These are phyloP conservation scores for Anisodus tanguticus DNA, from an alignment of 257 asterid genomes.

Conservation along the genomic window DNA sequence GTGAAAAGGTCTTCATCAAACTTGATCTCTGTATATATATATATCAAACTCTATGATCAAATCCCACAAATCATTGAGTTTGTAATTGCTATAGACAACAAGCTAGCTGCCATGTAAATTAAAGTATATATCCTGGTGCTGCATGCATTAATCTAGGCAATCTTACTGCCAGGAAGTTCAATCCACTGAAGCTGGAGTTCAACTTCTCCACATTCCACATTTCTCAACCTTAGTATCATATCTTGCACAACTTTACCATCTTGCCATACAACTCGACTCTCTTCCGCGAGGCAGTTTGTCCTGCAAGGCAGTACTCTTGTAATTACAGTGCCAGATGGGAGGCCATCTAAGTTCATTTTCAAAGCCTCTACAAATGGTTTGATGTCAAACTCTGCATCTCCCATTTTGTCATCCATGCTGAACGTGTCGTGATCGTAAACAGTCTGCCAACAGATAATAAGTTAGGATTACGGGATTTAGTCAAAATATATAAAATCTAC, in stretches of 20 bases:
- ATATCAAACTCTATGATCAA: neutral
- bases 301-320: slow-evolving; percentile 43
- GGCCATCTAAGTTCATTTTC: slow-evolving; percentile 42
- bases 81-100: neutral
- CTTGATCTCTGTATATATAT: neutral
- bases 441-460: slow-evolving; percentile 39
- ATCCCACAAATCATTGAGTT: neutral
- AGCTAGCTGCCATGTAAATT: neutral
- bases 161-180: slow-evolving; percentile 49
- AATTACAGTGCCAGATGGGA: slow-evolving; percentile 50
- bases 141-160: slow-evolving; percentile 30
- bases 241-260: slow-evolving; percentile 48
- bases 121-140: neutral
- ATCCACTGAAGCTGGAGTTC: slow-evolving; percentile 59
- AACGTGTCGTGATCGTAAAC: slow-evolving; percentile 60
- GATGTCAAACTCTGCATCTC: slow-evolving; percentile 56
- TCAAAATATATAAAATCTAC: no score
- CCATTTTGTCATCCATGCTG: slow-evolving; percentile 60
- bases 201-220: slow-evolving; percentile 57
- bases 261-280: slow-evolving; percentile 44
- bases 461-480: no score
- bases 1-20: slow-evolving; percentile 4
- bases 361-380: slow-evolving; percentile 45
- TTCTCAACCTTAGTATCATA: slow-evolving; percentile 50
- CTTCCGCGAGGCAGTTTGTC: slow-evolving; percentile 51